These are phyloP conservation scores for Kluyveromyces aestuarii DNA, from an alignment of 805 yeast genomes.

Conservation along the genomic window DNA sequence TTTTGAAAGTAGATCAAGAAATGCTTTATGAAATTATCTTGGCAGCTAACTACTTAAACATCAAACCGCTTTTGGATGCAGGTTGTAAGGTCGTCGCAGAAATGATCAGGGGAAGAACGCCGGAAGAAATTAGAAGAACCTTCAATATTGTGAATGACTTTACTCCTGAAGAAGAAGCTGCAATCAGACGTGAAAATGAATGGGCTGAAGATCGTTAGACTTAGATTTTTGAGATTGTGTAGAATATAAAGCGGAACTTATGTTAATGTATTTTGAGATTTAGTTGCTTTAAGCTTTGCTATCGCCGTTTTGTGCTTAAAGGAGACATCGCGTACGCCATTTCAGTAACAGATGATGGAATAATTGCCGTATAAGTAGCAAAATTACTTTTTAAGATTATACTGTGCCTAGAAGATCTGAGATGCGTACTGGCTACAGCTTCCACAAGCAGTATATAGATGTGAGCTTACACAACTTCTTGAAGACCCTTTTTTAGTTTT, in stretches of 20 bases:
- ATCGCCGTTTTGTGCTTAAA: not conserved
- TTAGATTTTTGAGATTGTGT: not conserved
- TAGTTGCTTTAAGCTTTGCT: not conserved
- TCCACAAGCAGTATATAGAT: too few species aligned
- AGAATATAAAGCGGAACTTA: not conserved
- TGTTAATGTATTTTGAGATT: not conserved
- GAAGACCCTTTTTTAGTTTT: not conserved
- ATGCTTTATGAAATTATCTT: conserved; percentile 73
- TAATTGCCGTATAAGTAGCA: too few species aligned
- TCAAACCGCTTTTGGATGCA: conserved; percentile 64
- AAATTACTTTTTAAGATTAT: too few species aligned
- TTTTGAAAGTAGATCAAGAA: conserved; percentile 87
- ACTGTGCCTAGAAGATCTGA: too few species aligned
- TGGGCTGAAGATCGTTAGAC: conserved; percentile 79
- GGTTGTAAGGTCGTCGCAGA: conserved; percentile 80
- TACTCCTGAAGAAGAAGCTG: conserved; percentile 82
- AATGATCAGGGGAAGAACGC: conserved; percentile 72
- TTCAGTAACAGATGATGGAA: too few species aligned
- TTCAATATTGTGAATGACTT: conserved; percentile 77
- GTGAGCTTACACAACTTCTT: too few species aligned
- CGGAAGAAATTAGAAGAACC: conserved; percentile 72
- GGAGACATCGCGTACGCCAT: too few species aligned
- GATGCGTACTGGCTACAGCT: too few species aligned
- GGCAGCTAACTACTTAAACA: conserved; percentile 75
- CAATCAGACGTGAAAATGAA: conserved; percentile 78